Conservation (phyloP, 306 rosid species). For the Prunus fruticosa region DNA sequence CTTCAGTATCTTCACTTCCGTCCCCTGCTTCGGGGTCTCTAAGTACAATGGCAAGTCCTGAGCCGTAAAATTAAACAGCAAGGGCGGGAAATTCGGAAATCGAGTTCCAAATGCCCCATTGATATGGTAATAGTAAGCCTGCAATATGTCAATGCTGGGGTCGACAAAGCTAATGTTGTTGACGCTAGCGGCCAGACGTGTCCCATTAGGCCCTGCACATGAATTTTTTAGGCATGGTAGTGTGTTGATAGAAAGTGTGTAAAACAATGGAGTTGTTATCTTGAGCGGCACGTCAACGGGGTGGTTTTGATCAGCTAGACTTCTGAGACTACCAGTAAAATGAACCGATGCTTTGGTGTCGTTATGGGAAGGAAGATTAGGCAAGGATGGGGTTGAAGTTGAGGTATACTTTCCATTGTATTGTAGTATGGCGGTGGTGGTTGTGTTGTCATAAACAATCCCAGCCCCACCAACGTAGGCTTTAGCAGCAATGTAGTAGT, state of each 20-base stretch:
- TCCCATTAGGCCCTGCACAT: constrained; percentile 29
- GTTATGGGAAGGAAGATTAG: constrained; percentile 19
- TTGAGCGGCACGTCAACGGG: constrained; percentile 1
- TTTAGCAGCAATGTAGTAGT: constrained; percentile 29
- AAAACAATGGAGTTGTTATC: constrained; percentile 6
- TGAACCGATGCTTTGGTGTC: constrained; percentile 16
- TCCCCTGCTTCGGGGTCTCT: constrained; percentile 17
- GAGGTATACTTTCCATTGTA: neutral
- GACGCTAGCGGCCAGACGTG: constrained; percentile 16
- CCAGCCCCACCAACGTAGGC: neutral
- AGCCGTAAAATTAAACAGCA: constrained; percentile 23
- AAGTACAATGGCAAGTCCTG: constrained; percentile 15
- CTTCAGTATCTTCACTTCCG: constrained; percentile 28
- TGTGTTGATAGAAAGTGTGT: constrained; percentile 15
- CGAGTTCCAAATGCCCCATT: constrained; percentile 17
- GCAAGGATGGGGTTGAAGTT: neutral
- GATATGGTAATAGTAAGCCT: constrained; percentile 21
- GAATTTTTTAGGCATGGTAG: constrained; percentile 20
- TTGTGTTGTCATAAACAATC: constrained; percentile 8
- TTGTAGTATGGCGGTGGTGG: constrained; percentile 26
- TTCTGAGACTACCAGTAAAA: constrained; percentile 16
- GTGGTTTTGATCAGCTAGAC: constrained; percentile 13
- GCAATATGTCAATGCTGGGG: constrained; percentile 27
- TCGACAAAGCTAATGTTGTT: constrained; percentile 34
- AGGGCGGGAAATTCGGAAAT: constrained; percentile 25